These are phyloP conservation scores for Pleomassaria siparia DNA, from an alignment of 2,329 filamentous ascomycete genomes.

Conservation along the genomic window DNA sequence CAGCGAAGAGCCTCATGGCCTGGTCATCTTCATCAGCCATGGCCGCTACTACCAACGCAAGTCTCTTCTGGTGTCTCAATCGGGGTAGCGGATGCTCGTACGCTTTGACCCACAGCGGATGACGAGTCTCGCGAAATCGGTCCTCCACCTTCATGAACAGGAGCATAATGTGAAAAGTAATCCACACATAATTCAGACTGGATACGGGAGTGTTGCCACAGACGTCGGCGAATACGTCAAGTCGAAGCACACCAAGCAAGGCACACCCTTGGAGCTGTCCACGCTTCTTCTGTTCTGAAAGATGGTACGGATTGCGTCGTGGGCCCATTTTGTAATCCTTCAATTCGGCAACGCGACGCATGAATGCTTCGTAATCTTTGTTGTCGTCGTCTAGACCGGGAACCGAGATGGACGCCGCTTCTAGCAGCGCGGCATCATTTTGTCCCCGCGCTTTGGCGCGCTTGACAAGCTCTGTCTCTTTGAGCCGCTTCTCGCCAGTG, in stretches of 20 bases:
- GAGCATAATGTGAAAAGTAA: conserved; percentile 14
- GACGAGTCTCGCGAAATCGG: conserved; percentile 10
- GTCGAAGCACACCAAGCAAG: conserved; percentile 13
- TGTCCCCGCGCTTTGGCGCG: conserved; percentile 13
- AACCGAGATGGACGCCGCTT: conserved; percentile 11
- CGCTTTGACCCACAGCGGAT: conserved; percentile 13
- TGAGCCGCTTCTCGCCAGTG: conserved; percentile 10
- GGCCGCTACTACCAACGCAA: conserved; percentile 10
- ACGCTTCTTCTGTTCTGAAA: conserved; percentile 10
- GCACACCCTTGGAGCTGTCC: conserved; percentile 7
- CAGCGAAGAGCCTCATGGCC: conserved; percentile 13
- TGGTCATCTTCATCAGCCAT: conserved; percentile 13
- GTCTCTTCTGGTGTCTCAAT: conserved; percentile 12
- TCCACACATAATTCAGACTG: conserved; percentile 14
- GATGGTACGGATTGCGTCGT: conserved; percentile 11
- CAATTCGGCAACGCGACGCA: conserved; percentile 2
- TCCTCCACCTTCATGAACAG: conserved; percentile 16
- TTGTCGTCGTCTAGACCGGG: neutral
- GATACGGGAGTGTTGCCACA: conserved; percentile 16
- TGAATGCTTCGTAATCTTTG: conserved; percentile 2
- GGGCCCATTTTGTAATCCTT: conserved; percentile 11
- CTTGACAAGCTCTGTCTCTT: conserved; percentile 15
- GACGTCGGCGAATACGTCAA: conserved; percentile 17
- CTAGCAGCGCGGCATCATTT: conserved; percentile 9
- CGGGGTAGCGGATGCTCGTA: conserved; percentile 11